phyloP scores from a whole-genome alignment of 257 asterid species.

The Plectranthus barbatus region DNA sequence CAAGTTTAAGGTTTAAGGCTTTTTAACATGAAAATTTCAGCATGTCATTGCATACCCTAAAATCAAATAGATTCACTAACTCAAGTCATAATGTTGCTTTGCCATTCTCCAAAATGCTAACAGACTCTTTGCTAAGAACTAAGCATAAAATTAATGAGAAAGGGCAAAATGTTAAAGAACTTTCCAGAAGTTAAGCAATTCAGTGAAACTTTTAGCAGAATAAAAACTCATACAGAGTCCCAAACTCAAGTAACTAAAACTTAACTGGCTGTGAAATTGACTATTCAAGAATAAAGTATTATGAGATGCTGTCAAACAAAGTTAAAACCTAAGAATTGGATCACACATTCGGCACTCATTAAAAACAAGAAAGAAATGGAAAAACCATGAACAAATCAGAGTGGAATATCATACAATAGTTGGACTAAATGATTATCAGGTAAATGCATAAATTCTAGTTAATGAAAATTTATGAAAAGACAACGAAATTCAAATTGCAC shows the following conservation, averaged over 20 bases:
- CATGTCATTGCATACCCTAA: no score
- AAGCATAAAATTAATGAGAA: not conserved
- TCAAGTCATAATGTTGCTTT: not conserved
- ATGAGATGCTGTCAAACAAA: not conserved
- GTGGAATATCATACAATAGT: not conserved
- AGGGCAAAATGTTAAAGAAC: not conserved
- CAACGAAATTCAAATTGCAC: not conserved
- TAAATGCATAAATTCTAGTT: no score
- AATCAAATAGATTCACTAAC: no score
- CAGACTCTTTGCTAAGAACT: not conserved
- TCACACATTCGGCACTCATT: not conserved
- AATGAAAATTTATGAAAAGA: no score
- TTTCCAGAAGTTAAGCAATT: not conserved
- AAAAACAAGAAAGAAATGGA: not conserved
- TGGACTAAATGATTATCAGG: not conserved
- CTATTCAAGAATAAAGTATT: not conserved
- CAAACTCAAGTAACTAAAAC: not conserved
- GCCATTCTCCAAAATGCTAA: not conserved
- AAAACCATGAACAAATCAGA: not conserved
- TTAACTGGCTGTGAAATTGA: not conserved
- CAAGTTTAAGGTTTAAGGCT: no score
- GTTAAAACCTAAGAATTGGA: not conserved
- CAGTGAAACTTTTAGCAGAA: not conserved
- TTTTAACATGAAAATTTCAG: no score
- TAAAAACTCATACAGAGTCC: not conserved